These are phyloP conservation scores for Lepidopterella palustris DNA, from an alignment of 495 filamentous ascomycete genomes.

Conservation along the genomic window DNA sequence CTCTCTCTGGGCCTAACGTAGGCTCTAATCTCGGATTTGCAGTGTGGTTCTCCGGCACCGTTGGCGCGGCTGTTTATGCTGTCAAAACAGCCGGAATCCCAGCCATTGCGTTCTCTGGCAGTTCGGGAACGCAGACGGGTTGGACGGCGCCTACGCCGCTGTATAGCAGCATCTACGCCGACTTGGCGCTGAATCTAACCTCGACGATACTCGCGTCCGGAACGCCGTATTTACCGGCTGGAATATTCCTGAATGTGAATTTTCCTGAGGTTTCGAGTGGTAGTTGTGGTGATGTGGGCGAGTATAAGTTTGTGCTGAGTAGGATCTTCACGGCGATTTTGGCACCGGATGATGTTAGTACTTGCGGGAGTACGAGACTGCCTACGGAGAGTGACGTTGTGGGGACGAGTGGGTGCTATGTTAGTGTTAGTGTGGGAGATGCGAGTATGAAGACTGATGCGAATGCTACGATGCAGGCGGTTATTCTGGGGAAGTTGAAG, in stretches of 20 bases:
- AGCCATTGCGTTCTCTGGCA: slow-evolving; percentile 58
- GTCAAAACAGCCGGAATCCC: slow-evolving; percentile 49
- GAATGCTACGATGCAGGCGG: slow-evolving; percentile 47
- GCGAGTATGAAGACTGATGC: slow-evolving; percentile 53
- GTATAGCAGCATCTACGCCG: slow-evolving; percentile 53
- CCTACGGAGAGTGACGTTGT: slow-evolving; percentile 52
- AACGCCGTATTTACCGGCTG: slow-evolving; percentile 52
- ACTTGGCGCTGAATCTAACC: slow-evolving; percentile 52
- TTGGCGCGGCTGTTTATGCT: slow-evolving; percentile 54
- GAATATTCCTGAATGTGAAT: slow-evolving; percentile 62
- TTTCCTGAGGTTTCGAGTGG: slow-evolving; percentile 46
- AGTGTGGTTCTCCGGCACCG: slow-evolving; percentile 55
- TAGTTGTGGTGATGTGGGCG: slow-evolving; percentile 41
- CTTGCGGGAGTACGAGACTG: slow-evolving; percentile 49
- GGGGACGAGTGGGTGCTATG: slow-evolving; percentile 47
- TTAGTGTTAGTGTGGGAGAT: slow-evolving; percentile 57
- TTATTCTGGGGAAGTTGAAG: slow-evolving; percentile 50
- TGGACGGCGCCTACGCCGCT: slow-evolving; percentile 46
- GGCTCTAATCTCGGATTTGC: slow-evolving; percentile 51
- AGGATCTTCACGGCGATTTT: slow-evolving; percentile 51
- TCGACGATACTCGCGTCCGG: slow-evolving; percentile 47
- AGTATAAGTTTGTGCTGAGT: slow-evolving; percentile 57
- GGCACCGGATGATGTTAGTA: slow-evolving; percentile 48
- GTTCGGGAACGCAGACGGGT: slow-evolving; percentile 43
- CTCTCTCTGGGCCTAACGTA: slow-evolving; percentile 59